phyloP scores from a whole-genome alignment of 2,329 filamentous ascomycete genomes.

The Plectosphaerella plurivora region DNA sequence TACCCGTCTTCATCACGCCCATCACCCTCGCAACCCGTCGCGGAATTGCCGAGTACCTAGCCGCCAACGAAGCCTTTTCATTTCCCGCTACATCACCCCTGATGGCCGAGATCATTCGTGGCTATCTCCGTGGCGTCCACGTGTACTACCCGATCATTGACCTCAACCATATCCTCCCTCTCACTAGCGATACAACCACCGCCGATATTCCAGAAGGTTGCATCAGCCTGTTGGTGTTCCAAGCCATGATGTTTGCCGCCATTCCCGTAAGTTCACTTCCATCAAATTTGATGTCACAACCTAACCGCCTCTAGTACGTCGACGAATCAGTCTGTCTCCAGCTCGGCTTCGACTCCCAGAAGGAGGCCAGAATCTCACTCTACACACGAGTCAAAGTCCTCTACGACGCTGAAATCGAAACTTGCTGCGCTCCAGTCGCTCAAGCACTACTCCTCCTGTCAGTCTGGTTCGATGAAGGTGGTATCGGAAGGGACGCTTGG shows the following conservation, averaged over 20 bases:
- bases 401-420: conserved; percentile 1
- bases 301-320: background rate
- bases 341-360: background rate
- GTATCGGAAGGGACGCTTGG: background rate
- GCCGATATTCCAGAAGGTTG: background rate
- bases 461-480: conserved; percentile 1
- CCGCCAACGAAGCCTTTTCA: conserved; percentile 2
- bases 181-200: background rate
- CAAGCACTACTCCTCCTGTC: background rate
- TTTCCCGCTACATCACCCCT: background rate
- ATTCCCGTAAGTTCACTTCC: background rate
- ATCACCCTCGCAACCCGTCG: background rate
- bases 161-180: background rate
- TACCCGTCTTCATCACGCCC: conserved; percentile 2
- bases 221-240: conserved; percentile 1
- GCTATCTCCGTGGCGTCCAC: conserved; percentile 1
- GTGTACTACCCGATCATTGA: conserved; percentile 2
- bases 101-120: background rate
- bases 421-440: background rate
- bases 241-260: conserved; percentile 1
- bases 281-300: background rate
- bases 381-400: conserved; percentile 1
- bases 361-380: background rate
- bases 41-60: background rate
- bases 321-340: background rate